phyloP scores from a whole-genome alignment of 2,329 filamentous ascomycete genomes.

The Neofusicoccum kwambonambiense region DNA sequence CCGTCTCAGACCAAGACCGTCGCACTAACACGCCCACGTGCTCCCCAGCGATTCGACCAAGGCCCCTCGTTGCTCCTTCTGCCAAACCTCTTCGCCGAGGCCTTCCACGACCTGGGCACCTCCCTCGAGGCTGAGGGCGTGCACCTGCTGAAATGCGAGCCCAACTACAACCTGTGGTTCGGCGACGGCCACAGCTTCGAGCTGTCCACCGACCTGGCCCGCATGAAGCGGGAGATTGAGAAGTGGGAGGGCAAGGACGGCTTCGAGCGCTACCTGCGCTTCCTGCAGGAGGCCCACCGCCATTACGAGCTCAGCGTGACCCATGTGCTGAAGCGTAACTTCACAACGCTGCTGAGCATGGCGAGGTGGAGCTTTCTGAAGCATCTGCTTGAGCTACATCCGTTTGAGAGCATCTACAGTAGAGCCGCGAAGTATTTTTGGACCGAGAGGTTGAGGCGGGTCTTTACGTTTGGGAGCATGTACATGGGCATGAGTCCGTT shows the following conservation, averaged over 20 bases:
- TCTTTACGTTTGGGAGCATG: constrained; percentile 78
- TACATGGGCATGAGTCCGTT: constrained; percentile 81
- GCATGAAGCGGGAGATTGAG: constrained; percentile 71
- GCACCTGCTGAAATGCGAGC: constrained; percentile 67
- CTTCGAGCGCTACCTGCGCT: constrained; percentile 66
- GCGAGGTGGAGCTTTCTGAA: constrained; percentile 57
- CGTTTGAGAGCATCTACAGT: constrained; percentile 68
- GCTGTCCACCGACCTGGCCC: constrained; percentile 65
- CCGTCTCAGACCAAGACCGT: no score
- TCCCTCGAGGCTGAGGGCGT: constrained; percentile 65
- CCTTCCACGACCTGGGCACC: constrained; percentile 68
- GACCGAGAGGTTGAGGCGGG: constrained; percentile 66
- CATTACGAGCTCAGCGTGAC: constrained; percentile 69
- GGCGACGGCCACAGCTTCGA: constrained; percentile 64
- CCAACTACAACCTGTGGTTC: constrained; percentile 75
- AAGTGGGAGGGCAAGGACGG: constrained; percentile 70
- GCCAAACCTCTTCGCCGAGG: constrained; percentile 67
- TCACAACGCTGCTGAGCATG: constrained; percentile 60
- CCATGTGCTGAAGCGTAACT: constrained; percentile 68
- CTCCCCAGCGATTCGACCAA: constrained; percentile 65
- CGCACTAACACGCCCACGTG: background rate
- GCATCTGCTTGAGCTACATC: constrained; percentile 62
- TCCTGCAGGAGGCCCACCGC: constrained; percentile 64
- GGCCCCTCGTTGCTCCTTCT: constrained; percentile 72
- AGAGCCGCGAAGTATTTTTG: constrained; percentile 66